Evolutionary conservation across 345 rosid species (phyloP).

Genomic region (Eucalyptus leucophloia): DNA sequence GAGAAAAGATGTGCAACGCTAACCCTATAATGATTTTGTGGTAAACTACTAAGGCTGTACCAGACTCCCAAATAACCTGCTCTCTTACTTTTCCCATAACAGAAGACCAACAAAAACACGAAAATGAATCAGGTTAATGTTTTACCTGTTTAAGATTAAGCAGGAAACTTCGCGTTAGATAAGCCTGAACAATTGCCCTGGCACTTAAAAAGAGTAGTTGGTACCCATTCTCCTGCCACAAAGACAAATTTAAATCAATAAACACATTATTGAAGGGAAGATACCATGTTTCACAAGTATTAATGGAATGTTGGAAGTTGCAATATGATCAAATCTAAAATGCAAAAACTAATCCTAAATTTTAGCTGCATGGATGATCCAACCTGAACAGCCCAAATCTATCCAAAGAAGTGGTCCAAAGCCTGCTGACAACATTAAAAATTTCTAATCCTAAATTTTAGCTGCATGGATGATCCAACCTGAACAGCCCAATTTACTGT

Average conservation of each 20-base stretch:
- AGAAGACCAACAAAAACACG: background rate
- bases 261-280: background rate
- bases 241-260: background rate
- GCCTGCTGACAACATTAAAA: background rate
- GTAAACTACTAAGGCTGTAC: background rate
- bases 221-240: conserved; percentile 84
- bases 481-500: background rate
- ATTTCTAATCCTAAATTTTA: background rate
- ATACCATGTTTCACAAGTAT: background rate
- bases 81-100: background rate
- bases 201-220: conserved; percentile 92
- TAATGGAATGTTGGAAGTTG: background rate
- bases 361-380: background rate
- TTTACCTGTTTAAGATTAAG: conserved; percentile 79
- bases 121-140: background rate
- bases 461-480: background rate
- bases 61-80: background rate
- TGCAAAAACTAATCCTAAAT: background rate
- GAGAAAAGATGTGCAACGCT: background rate
- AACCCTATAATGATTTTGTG: background rate
- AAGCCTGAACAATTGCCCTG: conserved; percentile 94
- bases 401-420: background rate
- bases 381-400: background rate
- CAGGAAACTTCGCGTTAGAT: conserved; percentile 70
- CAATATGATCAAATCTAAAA: background rate